phyloP scores from a whole-genome alignment of 1,284 basidiomycete genomes.

The Malassezia sp. region DNA sequence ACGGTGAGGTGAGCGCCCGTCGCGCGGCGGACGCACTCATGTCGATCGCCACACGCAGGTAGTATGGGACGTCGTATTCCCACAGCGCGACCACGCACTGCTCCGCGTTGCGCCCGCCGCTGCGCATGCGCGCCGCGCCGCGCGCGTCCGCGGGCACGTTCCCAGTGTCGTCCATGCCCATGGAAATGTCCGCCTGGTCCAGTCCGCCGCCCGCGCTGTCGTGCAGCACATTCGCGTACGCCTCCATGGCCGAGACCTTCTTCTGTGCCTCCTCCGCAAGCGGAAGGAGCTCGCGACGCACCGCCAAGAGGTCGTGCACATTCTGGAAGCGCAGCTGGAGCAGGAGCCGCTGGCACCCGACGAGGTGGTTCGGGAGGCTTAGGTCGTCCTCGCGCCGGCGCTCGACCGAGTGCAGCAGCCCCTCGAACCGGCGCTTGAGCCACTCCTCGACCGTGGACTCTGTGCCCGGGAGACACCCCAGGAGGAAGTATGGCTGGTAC shows the following conservation, averaged over 20 bases:
- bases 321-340: constrained; percentile 85
- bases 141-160: constrained; percentile 47
- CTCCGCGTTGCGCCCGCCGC: constrained; percentile 57
- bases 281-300: constrained; percentile 77
- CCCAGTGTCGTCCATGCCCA: constrained; percentile 26
- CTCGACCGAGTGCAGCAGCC: constrained; percentile 60
- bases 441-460: constrained; percentile 91
- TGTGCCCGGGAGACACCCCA: constrained; percentile 69
- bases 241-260: constrained; percentile 90
- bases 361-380: constrained; percentile 85
- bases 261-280: constrained; percentile 78
- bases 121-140: constrained; percentile 21
- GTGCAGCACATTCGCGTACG: constrained; percentile 93
- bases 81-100: constrained; percentile 87
- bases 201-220: constrained; percentile 24
- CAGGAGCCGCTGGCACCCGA: constrained; percentile 77
- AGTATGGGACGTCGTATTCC: constrained; percentile 95
- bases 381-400: constrained; percentile 86
- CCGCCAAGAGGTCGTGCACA: constrained; percentile 74
- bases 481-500: constrained; percentile 89
- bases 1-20: constrained; percentile 27
- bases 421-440: constrained; percentile 86
- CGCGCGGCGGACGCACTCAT: constrained; percentile 52
- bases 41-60: constrained; percentile 95
- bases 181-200: constrained; percentile 20